Evolutionary conservation across 2,329 filamentous ascomycete species (phyloP), one percentile per base, ranked within the genome.

Genomic region (Colletotrichum liaoningense): DNA sequence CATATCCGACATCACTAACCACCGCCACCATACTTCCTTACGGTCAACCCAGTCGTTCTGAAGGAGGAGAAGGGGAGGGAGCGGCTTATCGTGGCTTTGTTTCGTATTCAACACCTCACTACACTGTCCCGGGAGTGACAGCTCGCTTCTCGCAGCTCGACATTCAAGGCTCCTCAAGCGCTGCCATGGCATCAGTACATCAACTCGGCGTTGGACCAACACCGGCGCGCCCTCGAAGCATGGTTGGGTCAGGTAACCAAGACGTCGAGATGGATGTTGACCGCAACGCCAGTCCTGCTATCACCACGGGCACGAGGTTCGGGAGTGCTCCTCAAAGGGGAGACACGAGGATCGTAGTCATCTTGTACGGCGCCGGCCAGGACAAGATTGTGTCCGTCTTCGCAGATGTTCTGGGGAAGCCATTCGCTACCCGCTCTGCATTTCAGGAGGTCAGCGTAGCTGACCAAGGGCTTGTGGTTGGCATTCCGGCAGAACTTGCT

Each of bases 321-420:
- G 84, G 84, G 72, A 86, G 84, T 63, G 84, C 85, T 4, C 83
- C 88, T 8, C 84, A 85, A 73, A 83, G 80, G 49, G 90, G 90
- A 30, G 90, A 92, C 77, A 85, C 85, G 9, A 86, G 90, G 68
- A 90, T 88, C 62, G 89, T 90, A 33, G 88, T 91, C 42, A 90
- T 97, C 73, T 83, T 96, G 22, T 94, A 93, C 81, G 91, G 92
- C 12, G 86, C 86, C 26, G 92, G 90, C 22, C 93, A 96, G 80
- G 92, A 95, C 73, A 88, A 89, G 54, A 94, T 97, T 75, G 91
- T 95, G 33, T 89, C 90, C 26, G 85, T 94, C 42, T 93, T 95
- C 77, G 94, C 94, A 30, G 93, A 96, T 78, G 92, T 96, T 8
- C 84, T 97, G 55, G 94, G 94, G 16, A 94, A 95, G 80, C 89